Conservation (phyloP, 306 rosid genomes). For the Leucaena leucocephala region DNA sequence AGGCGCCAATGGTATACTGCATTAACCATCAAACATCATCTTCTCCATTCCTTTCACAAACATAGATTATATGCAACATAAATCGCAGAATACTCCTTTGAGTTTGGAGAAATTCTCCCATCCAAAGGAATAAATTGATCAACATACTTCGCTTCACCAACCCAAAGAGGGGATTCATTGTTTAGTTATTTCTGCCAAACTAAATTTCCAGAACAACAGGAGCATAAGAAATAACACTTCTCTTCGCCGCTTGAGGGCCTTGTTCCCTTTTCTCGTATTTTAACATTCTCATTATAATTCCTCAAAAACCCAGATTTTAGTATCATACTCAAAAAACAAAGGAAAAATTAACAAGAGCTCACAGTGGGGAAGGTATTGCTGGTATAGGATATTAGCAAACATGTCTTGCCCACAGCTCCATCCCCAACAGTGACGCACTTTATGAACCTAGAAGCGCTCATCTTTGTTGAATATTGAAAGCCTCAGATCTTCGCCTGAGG, state of each 20-base stretch:
- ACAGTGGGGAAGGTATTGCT: conserved; percentile 99
- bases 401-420: conserved; percentile 99
- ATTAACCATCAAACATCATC: not conserved
- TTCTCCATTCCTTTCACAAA: conserved; percentile 5
- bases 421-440: conserved; percentile 99
- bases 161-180: not conserved
- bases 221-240: not conserved
- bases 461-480: conserved; percentile 42
- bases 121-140: not conserved
- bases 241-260: conserved; percentile 7
- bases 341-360: conserved; percentile 24
- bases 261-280: conserved; percentile 12
- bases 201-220: conserved; percentile 7
- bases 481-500: conserved; percentile 96
- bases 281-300: not conserved
- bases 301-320: conserved; percentile 2
- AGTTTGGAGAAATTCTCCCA: not conserved
- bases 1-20: not conserved
- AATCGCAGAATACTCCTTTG: not conserved
- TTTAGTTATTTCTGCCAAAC: conserved; percentile 1
- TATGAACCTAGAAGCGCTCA: conserved; percentile 99
- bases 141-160: not conserved
- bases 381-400: conserved; percentile 97
- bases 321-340: not conserved
- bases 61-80: conserved; percentile 1